These are phyloP conservation scores for Candida tetrigidarum DNA, from an alignment of 1,139 yeast species.

Conservation along the genomic window DNA sequence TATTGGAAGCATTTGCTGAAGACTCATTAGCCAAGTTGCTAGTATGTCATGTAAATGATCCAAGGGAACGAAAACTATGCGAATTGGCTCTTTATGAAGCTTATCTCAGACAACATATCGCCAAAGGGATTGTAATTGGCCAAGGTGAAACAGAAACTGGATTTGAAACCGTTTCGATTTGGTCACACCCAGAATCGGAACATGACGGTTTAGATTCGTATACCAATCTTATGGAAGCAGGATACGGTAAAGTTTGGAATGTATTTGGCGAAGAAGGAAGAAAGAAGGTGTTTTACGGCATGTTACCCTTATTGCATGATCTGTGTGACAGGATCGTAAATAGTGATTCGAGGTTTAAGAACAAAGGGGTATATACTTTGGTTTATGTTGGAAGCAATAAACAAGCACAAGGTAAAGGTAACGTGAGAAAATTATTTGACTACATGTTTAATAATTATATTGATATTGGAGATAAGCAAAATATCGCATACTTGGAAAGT, in stretches of 20 bases:
- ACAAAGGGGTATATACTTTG: slow-evolving; percentile 54
- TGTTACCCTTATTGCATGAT: slow-evolving; percentile 61
- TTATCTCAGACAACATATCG: slow-evolving; percentile 59
- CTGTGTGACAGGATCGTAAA: slow-evolving; percentile 43
- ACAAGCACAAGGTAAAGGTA: slow-evolving; percentile 70
- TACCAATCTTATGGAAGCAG: slow-evolving; percentile 56
- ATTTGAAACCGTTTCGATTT: slow-evolving; percentile 66
- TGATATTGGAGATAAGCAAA: slow-evolving; percentile 45
- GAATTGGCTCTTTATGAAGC: slow-evolving; percentile 58
- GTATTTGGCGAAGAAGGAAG: slow-evolving; percentile 56
- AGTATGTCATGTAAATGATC: slow-evolving; percentile 45
- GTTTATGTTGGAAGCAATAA: slow-evolving; percentile 64
- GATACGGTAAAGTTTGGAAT: slow-evolving; percentile 59
- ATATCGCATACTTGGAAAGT: slow-evolving; percentile 60
- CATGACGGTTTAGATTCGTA: slow-evolving; percentile 52
- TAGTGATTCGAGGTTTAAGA: slow-evolving; percentile 38
- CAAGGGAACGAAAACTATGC: slow-evolving; percentile 38
- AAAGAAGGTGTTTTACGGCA: slow-evolving; percentile 55
- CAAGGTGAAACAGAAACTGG: slow-evolving; percentile 44
- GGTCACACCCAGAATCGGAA: slow-evolving; percentile 59
- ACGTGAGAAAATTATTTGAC: slow-evolving; percentile 61
- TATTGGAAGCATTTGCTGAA: slow-evolving; percentile 52
- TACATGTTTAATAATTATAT: slow-evolving; percentile 55
- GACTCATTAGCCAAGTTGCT: slow-evolving; percentile 58
- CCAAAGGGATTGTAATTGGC: slow-evolving; percentile 59